Percentiles rank a stretch among this genome's conserved stretches.
phyloP scores from a whole-genome alignment of 2,329 filamentous ascomycete genomes.

The Lasiodiplodia citricola region DNA sequence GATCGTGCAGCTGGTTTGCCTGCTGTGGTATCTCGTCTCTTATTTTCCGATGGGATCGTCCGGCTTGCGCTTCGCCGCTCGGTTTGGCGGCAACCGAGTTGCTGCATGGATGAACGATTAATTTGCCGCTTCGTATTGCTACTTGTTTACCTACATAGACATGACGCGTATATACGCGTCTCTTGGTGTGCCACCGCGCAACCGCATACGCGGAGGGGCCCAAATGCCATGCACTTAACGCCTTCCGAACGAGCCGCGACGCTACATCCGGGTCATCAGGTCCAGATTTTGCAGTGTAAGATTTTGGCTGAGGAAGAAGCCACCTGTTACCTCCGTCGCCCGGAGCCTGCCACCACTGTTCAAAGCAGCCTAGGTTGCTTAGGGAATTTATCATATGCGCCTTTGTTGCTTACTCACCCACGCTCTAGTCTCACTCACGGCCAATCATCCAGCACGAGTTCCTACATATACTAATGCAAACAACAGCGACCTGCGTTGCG shows the following conservation, averaged over 20 bases:
- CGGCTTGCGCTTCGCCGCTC: conserved; percentile 83
- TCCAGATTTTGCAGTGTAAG: conserved; percentile 9
- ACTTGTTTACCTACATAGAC: conserved; percentile 18
- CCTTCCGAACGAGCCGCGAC: conserved; percentile 24
- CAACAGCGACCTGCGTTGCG: conserved; percentile 21
- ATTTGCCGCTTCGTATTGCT: conserved; percentile 4
- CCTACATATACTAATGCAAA: conserved; percentile 25
- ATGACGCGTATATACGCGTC: conserved; percentile 24
- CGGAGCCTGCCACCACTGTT: conserved; percentile 5
- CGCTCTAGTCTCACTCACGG: conserved; percentile 9
- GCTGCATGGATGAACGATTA: conserved; percentile 86
- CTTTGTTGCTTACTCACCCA: conserved; percentile 23
- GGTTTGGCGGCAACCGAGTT: conserved; percentile 83
- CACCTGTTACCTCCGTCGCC: conserved; percentile 5
- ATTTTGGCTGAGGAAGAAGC: conserved; percentile 16
- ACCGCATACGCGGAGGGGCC: background rate
- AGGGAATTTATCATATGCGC: conserved; percentile 21
- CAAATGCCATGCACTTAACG: conserved; percentile 22
- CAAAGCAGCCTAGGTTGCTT: conserved; percentile 9
- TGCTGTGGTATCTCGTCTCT: conserved; percentile 93
- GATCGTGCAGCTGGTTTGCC: conserved; percentile 79
- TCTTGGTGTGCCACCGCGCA: conserved; percentile 18
- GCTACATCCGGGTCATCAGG: conserved; percentile 16
- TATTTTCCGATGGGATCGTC: conserved; percentile 98
- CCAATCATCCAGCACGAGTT: conserved; percentile 25